phyloP scores from a whole-genome alignment of 2,329 filamentous ascomycete species.

The Fusarium paranaense region DNA sequence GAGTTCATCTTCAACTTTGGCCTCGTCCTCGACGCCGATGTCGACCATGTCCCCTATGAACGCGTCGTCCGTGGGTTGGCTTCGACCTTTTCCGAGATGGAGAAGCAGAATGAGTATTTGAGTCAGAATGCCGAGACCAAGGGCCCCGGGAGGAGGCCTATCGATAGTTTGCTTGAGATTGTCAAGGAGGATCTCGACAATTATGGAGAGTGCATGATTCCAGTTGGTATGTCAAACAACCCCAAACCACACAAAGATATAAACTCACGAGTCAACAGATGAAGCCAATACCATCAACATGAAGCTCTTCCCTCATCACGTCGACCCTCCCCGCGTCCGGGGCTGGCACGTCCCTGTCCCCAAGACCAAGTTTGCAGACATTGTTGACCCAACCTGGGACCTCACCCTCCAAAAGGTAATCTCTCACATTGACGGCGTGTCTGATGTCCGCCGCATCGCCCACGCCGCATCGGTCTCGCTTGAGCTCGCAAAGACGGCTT shows the following conservation, averaged over 20 bases:
- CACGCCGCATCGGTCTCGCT: constrained; percentile 87
- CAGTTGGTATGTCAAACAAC: constrained; percentile 74
- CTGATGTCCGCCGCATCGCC: constrained; percentile 88
- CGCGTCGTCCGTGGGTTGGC: constrained; percentile 89
- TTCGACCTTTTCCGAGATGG: constrained; percentile 86
- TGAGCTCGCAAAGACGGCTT: constrained; percentile 84
- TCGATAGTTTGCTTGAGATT: constrained; percentile 86
- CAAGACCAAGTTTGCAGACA: constrained; percentile 72
- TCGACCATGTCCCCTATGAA: constrained; percentile 83
- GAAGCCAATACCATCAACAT: constrained; percentile 96
- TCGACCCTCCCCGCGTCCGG: constrained; percentile 80
- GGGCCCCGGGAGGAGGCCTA: constrained; percentile 68
- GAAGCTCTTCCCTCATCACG: constrained; percentile 90
- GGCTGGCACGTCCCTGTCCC: constrained; percentile 91
- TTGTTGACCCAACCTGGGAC: constrained; percentile 78
- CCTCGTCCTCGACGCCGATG: constrained; percentile 75
- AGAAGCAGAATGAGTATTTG: constrained; percentile 90
- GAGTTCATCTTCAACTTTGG: constrained; percentile 99
- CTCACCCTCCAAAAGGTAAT: constrained; percentile 84
- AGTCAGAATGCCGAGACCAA: constrained; percentile 68
- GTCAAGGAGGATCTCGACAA: constrained; percentile 91
- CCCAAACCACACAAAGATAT: not conserved
- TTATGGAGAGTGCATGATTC: constrained; percentile 98
- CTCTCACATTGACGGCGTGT: constrained; percentile 89
- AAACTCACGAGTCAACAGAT: constrained; percentile 62